phyloP scores from a whole-genome alignment of 768 basidiomycete genomes.

The Rhizopogon vulgaris region DNA sequence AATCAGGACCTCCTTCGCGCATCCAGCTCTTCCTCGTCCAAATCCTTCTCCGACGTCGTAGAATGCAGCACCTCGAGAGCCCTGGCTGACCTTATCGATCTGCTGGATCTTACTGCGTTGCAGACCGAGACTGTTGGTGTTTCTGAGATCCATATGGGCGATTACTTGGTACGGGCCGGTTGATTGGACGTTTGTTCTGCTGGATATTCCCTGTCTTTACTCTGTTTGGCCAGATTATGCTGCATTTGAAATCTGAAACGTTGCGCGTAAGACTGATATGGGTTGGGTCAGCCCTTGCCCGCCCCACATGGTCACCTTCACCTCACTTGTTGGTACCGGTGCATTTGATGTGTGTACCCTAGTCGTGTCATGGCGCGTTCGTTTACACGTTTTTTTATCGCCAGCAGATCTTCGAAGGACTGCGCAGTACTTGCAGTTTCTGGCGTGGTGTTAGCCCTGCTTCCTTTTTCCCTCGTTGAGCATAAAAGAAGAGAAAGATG shows the following conservation, averaged over 20 bases:
- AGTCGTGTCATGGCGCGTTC: too few species aligned
- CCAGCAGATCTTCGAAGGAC: too few species aligned
- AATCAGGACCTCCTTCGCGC: slow-evolving; percentile 10
- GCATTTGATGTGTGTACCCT: too few species aligned
- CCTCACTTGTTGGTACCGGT: too few species aligned
- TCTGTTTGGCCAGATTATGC: neutral
- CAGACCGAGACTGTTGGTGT: neutral
- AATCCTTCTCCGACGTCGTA: slow-evolving; percentile 13
- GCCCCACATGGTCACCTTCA: neutral
- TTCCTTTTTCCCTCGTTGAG: too few species aligned
- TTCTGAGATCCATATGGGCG: neutral
- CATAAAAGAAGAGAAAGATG: too few species aligned
- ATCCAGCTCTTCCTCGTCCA: slow-evolving; percentile 19
- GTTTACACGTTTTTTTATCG: too few species aligned
- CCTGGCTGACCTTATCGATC: slow-evolving; percentile 20
- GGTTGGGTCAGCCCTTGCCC: neutral
- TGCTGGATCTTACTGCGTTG: slow-evolving; percentile 22
- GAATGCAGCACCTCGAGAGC: slow-evolving; percentile 19
- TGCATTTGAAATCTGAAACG: neutral
- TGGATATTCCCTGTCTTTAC: neutral
- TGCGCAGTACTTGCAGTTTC: too few species aligned
- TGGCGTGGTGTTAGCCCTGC: too few species aligned
- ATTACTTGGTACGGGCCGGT: neutral
- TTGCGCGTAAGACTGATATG: neutral
- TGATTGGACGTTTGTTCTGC: neutral